Evolutionary conservation across 768 basidiomycete species (phyloP).

Genomic region (Serendipita sp.): DNA sequence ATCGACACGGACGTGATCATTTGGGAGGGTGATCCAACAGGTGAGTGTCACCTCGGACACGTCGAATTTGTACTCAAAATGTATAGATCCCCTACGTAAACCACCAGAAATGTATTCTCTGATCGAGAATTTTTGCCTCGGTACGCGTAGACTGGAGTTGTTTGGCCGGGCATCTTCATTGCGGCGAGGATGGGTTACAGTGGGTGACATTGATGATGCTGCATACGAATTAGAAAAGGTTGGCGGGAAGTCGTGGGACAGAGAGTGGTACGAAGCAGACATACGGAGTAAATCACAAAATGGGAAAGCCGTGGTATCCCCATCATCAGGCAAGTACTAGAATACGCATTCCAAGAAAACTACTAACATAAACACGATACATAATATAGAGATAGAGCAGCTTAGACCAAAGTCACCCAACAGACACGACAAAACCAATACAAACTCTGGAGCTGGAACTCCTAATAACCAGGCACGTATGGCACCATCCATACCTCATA

Average conservation of each 20-base stretch:
- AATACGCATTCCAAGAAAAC: conserved; percentile 2
- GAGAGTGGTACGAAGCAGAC: conserved; percentile 21
- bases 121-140: conserved; percentile 95
- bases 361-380: conserved; percentile 4
- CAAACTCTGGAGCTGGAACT: conserved; percentile 6
- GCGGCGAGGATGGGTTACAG: conserved; percentile 87
- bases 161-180: conserved; percentile 58
- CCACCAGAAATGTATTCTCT: conserved; percentile 93
- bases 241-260: conserved; percentile 9
- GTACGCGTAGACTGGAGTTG: conserved; percentile 76
- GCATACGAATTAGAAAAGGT: conserved; percentile 20
- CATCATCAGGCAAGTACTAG: conserved; percentile 29
- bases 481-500: conserved; percentile 11
- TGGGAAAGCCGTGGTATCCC: conserved; percentile 49
- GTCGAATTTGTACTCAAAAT: background rate
- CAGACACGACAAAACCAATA: background rate
- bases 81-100: conserved; percentile 57
- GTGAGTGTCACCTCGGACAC: conserved; percentile 15
- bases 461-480: conserved; percentile 9
- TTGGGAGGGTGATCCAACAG: conserved; percentile 76
- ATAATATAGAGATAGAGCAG: conserved; percentile 49
- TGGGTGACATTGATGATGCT: conserved; percentile 27
- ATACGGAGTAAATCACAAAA: conserved; percentile 34
- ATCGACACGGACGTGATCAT: conserved; percentile 97
- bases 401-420: conserved; percentile 71